These are phyloP conservation scores for Kwoniella newhampshirensis DNA, from an alignment of 768 basidiomycete genomes.

Conservation along the genomic window DNA sequence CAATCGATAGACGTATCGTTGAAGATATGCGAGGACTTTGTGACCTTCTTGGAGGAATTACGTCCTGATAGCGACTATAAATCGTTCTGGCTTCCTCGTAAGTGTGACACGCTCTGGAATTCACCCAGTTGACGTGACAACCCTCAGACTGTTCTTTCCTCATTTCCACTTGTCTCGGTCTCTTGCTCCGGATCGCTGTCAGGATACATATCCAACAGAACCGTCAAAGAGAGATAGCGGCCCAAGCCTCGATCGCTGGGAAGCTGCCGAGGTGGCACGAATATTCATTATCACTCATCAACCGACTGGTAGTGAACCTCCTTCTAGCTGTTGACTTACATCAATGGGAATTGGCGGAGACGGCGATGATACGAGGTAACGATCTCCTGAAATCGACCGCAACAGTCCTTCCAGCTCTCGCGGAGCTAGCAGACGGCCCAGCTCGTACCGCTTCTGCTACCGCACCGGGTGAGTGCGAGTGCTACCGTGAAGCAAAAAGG, in stretches of 20 bases:
- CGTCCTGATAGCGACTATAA: slow-evolving; percentile 1
- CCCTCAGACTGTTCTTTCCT: slow-evolving; percentile 6
- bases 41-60: not conserved
- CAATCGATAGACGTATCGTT: not conserved
- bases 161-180: slow-evolving; percentile 2
- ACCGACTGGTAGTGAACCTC: not conserved
- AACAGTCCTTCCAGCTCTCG: not conserved
- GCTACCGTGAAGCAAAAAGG: no score
- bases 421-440: not conserved
- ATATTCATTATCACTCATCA: not conserved
- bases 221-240: no score
- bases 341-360: slow-evolving; percentile 2
- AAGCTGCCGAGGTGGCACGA: no score
- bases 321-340: not conserved
- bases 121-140: no score
- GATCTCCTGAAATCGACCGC: not conserved
- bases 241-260: no score
- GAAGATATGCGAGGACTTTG: slow-evolving; percentile 1
- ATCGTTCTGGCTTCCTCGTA: slow-evolving; percentile 5
- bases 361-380: not conserved
- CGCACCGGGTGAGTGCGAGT: no score
- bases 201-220: not conserved
- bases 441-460: no score
- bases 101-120: no score
- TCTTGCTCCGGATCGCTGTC: not conserved